Conservation (phyloP, 805 yeast species). For the Candida vaughaniae region DNA sequence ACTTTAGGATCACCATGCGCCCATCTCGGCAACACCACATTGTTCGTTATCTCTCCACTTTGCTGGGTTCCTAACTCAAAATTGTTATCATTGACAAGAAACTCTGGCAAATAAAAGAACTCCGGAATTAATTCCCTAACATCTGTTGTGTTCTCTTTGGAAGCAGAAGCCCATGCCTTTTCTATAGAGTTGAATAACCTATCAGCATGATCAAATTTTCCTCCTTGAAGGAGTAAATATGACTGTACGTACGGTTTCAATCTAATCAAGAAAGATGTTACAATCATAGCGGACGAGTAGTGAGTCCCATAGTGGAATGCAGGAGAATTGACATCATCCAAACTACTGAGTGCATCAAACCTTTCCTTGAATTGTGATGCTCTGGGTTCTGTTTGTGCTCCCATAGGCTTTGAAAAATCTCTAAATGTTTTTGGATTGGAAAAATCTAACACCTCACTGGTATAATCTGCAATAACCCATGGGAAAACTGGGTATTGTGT, state of each 20-base stretch:
- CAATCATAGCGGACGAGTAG: slow-evolving; percentile 92
- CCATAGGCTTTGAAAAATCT: slow-evolving; percentile 87
- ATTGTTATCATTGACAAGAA: slow-evolving; percentile 60
- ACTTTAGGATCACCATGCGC: slow-evolving; percentile 73
- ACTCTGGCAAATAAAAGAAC: slow-evolving; percentile 80
- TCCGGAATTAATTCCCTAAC: slow-evolving; percentile 88
- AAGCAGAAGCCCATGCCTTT: slow-evolving; percentile 81
- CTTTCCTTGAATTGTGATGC: slow-evolving; percentile 66
- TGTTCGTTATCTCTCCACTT: slow-evolving; percentile 53
- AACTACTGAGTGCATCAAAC: slow-evolving; percentile 64
- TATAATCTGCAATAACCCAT: slow-evolving; percentile 84
- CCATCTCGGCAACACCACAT: slow-evolving; percentile 82
- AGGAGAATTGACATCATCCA: slow-evolving; percentile 58
- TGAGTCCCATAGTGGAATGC: slow-evolving; percentile 94
- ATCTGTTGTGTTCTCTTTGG: slow-evolving; percentile 79
- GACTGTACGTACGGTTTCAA: slow-evolving; percentile 80
- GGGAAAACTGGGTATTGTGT: slow-evolving; percentile 93
- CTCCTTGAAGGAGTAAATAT: slow-evolving; percentile 77
- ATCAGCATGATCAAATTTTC: slow-evolving; percentile 87
- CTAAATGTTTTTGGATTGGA: slow-evolving; percentile 60
- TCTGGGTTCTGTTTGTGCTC: slow-evolving; percentile 69
- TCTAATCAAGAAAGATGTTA: slow-evolving; percentile 74
- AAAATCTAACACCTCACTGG: slow-evolving; percentile 68
- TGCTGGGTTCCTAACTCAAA: slow-evolving; percentile 74
- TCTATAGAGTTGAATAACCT: slow-evolving; percentile 70